These are phyloP conservation scores for Jamesozyma spencerorum DNA, from an alignment of 805 yeast genomes.

Conservation along the genomic window DNA sequence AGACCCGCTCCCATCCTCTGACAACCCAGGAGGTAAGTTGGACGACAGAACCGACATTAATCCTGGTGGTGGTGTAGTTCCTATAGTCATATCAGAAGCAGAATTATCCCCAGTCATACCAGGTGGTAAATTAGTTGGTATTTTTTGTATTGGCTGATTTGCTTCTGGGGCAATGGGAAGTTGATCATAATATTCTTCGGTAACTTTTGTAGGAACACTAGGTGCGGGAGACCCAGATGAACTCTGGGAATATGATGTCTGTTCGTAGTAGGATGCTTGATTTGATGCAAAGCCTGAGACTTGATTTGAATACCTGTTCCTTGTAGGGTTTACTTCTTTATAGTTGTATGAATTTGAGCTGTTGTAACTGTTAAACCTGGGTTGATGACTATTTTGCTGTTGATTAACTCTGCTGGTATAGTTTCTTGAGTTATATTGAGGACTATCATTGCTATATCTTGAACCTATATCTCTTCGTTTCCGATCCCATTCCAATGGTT, in stretches of 20 bases:
- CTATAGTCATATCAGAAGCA: neutral
- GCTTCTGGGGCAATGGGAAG: neutral
- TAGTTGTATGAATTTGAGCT: conserved; percentile 4
- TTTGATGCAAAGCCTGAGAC: too few relatives aligned
- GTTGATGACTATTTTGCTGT: conserved; percentile 2
- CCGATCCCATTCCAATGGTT: neutral
- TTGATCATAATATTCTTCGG: neutral
- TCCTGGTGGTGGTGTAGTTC: conserved; percentile 2
- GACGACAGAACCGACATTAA: neutral
- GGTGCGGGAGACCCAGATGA: neutral
- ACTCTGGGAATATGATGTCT: neutral
- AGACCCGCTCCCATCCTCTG: conserved; percentile 2
- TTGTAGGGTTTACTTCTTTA: neutral
- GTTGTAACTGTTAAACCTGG: conserved; percentile 2
- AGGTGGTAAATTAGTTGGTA: neutral
- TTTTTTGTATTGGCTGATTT: neutral
- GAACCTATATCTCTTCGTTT: conserved; percentile 1
- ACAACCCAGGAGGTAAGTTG: conserved; percentile 3
- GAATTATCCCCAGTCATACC: neutral
- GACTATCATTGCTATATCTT: too few relatives aligned
- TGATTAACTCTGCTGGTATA: conserved; percentile 1
- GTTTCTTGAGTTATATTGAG: too few relatives aligned
- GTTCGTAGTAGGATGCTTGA: too few relatives aligned
- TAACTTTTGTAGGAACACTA: neutral
- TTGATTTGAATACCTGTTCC: neutral